Conservation (phyloP, 129 eudicot species). For the Artemisia annua region DNA sequence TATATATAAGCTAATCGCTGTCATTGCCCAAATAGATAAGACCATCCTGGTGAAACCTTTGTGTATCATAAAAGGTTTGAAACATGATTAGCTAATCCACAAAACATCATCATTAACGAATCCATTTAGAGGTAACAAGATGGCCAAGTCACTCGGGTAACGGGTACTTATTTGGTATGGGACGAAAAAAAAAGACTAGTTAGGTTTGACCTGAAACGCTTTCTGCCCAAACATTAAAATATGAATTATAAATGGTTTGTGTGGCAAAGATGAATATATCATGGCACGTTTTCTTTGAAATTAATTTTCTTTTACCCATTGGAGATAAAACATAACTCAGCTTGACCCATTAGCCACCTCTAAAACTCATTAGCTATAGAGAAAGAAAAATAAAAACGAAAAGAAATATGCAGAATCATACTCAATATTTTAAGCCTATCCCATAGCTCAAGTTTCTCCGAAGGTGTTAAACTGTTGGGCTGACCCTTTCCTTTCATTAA, state of each 20-base stretch:
- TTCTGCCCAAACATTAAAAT: too few relatives aligned
- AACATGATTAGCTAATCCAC: background rate
- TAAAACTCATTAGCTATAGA: conserved; percentile 2
- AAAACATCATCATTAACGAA: background rate
- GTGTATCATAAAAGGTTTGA: conserved; percentile 18
- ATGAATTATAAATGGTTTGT: too few relatives aligned
- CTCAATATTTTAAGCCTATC: conserved; percentile 83
- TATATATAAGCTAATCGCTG: conserved; percentile 76
- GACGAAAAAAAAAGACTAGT: background rate
- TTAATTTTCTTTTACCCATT: background rate
- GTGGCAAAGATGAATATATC: too few relatives aligned
- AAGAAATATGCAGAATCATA: conserved; percentile 24
- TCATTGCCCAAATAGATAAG: conserved; percentile 85
- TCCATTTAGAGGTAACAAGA: background rate
- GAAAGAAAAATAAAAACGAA: background rate
- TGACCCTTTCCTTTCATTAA: conserved; percentile 79
- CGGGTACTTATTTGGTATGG: too few relatives aligned
- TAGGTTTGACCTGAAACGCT: background rate
- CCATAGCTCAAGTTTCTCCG: conserved; percentile 91
- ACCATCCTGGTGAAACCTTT: conserved; percentile 91
- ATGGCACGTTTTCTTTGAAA: background rate
- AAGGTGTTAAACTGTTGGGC: conserved; percentile 60
- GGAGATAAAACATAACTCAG: background rate
- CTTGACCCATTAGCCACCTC: background rate
- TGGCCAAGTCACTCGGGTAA: background rate